Evolutionary conservation across 2,329 filamentous ascomycete species (phyloP).

Genomic region (Hymenoscyphus scutula): DNA sequence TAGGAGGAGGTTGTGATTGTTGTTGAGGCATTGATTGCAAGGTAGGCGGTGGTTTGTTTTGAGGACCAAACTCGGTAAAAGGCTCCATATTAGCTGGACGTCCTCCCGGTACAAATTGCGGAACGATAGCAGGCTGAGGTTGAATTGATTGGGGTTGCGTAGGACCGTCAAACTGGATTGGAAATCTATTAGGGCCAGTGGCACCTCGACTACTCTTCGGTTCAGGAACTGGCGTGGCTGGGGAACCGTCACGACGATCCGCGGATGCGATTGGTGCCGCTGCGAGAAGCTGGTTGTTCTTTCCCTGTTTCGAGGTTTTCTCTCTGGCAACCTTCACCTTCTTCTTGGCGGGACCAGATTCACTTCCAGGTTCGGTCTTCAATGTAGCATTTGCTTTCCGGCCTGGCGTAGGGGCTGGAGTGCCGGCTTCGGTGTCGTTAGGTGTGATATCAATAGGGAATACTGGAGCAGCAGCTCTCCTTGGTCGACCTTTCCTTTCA

Average conservation of each 20-base stretch:
- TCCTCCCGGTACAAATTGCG: constrained; percentile 27
- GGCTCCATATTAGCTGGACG: constrained; percentile 21
- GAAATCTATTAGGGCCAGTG: constrained; percentile 21
- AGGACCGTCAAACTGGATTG: constrained; percentile 29
- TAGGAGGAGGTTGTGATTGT: neutral
- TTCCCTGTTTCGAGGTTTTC: constrained; percentile 33
- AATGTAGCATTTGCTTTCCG: constrained; percentile 45
- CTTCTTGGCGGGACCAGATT: constrained; percentile 40
- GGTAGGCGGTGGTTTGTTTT: constrained; percentile 8
- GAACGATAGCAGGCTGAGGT: constrained; percentile 20
- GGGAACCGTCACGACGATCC: constrained; percentile 26
- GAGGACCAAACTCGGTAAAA: constrained; percentile 23
- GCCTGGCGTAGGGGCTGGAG: constrained; percentile 56
- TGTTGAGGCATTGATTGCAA: constrained; percentile 8
- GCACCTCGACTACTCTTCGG: constrained; percentile 24
- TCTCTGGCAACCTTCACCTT: constrained; percentile 33
- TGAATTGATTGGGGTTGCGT: constrained; percentile 14
- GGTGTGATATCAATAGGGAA: constrained; percentile 61
- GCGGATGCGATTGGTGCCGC: constrained; percentile 29
- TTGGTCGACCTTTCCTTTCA: constrained; percentile 58
- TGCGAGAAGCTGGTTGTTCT: constrained; percentile 31
- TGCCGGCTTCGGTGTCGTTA: constrained; percentile 59
- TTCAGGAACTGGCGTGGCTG: constrained; percentile 24
- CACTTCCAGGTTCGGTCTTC: constrained; percentile 43
- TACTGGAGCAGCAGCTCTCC: constrained; percentile 64